Evolutionary conservation across 2,329 filamentous ascomycete genomes (phyloP), one percentile per base, ranked within the genome.

Genomic region (Coniochaeta hoffmannii): DNA sequence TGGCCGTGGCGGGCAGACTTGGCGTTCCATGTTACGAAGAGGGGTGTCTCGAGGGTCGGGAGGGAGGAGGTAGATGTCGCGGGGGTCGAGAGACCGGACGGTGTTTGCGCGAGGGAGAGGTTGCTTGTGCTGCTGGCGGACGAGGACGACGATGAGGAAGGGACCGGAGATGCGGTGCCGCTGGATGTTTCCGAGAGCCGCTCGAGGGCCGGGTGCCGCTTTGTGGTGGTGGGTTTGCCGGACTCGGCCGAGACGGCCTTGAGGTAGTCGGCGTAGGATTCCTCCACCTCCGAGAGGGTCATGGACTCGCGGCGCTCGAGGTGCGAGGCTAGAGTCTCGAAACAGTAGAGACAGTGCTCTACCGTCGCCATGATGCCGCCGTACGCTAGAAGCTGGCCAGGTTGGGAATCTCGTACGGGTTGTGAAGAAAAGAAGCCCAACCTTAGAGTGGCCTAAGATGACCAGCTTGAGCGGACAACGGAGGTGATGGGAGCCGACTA

Each of bases 1-100:
- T 86, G 85, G 60, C 83, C 73, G 28, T 83, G 81, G 54, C 64
- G 66, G 22, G 76, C 70, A 8, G 81, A 83, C 55, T 90, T 63
- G 0, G 83, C 90, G 73, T 97, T 96, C 92, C 93, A 97, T 8
- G 92, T 96, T 50, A 99, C 89, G 69, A 97, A 97, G 36, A 97
- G 80, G 0, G 93, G 93, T 59, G 86, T 83, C 41, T 81, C 78
- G 56, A 71, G 71, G 62, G 71, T 66, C 58, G 61, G 57, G 34
- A 64, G 56, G 56, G 64, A 65, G 14, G 73, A 65, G 22, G 73
- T 68, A 28, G 71, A 76, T 32, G 73, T 78, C 11, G 70, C 73
- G 3, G 77, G 71, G 9, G 75, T 76, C 55, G 71, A 66, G 50
- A 68, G 59, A 46, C 66, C 61, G 34, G 73, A 67, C 28, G 30